These are phyloP conservation scores for Jatropha curcas DNA, from an alignment of 345 rosid genomes.

Conservation along the genomic window DNA sequence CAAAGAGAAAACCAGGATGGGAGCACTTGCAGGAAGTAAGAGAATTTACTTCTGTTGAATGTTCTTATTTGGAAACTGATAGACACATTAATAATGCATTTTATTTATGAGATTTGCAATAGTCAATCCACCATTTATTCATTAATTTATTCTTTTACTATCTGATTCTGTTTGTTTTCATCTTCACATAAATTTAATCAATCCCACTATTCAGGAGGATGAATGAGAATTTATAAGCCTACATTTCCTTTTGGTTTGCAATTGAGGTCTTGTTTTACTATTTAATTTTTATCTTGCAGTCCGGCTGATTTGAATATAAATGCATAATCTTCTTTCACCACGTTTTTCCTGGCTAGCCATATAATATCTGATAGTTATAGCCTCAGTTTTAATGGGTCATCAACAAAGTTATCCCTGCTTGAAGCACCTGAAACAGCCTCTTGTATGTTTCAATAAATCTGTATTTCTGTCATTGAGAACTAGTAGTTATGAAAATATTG, in stretches of 20 bases:
- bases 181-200: background rate
- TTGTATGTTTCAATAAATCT: background rate
- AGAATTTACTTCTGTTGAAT: constrained; percentile 8
- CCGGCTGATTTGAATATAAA: background rate
- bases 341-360: background rate
- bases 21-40: constrained; percentile 89
- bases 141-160: background rate
- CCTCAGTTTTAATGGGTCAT: background rate
- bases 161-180: background rate
- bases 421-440: background rate
- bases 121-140: background rate
- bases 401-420: background rate
- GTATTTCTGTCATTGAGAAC: background rate
- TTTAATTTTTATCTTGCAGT: background rate
- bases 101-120: background rate
- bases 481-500: background rate
- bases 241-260: background rate
- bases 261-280: background rate
- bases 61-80: background rate
- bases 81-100: background rate
- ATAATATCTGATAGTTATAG: background rate
- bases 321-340: background rate
- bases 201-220: background rate
- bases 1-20: constrained; percentile 88
- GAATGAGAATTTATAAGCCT: background rate